Evolutionary conservation across 2,329 filamentous ascomycete genomes (phyloP), one percentile per base, ranked within the genome.

Genomic region (Aspergillus brasiliensis): DNA sequence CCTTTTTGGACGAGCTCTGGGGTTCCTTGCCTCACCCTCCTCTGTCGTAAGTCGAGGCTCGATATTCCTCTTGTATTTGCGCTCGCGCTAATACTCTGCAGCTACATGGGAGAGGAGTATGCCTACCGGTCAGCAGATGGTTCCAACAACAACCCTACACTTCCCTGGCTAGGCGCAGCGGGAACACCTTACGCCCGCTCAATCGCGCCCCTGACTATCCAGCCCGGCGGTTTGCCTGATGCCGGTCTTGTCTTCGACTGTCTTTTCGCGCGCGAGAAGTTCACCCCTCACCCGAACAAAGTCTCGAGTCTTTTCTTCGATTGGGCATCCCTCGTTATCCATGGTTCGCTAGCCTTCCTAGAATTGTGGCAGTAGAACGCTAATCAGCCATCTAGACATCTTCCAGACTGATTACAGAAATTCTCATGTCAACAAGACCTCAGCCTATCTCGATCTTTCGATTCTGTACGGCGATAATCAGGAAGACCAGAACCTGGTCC

Each of bases 221-320:
- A 84, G n/a, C 82, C 86, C 2, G 86, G 84, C 5, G 87, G 87
- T 0, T 75, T 89, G 56, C 90, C 90, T 0, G 89, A 92, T 66
- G 87, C 90, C 5, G 77, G 79, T 61, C 60, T 83, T 57, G 60
- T 82, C 51, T 75, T 83, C 63, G 74, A 83, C 66, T 71, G 77
- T 68, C 62, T 81, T 58, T 72, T 79, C 71, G 71, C 77, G 63
- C 67, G 79, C 62, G 66, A 76, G 56, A 71, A 74, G 66, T 80
- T 80, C 63, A 79, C 66, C 23, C 74, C 75, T 23, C 87, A 90
- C 62, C 88, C 88, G 0, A 91, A 91, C 73, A 89, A 89, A 38
- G 85, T 90, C 1, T 91, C 88, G 1, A 89, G 86, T 65, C 80
- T 91, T 8, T 78, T 91, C 47, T 91, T 88, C 81, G 88, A 90